phyloP scores from a whole-genome alignment of 116 monocot genomes.

The Thalassia testudinum region DNA sequence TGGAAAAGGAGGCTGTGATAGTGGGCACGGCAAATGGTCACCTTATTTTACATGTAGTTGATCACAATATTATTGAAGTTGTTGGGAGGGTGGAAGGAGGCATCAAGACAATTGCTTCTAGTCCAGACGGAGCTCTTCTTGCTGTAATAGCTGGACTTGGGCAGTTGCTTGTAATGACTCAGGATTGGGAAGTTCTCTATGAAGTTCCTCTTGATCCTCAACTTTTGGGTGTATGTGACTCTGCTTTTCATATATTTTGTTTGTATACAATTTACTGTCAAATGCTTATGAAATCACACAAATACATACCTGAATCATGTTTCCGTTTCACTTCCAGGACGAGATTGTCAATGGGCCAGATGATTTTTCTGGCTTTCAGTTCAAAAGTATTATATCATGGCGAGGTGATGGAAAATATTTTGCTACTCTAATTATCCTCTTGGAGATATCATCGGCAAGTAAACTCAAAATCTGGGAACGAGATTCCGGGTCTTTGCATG shows the following conservation, averaged over 20 bases:
- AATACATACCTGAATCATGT: too few species aligned
- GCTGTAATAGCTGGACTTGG: constrained; percentile 69
- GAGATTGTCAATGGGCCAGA: not conserved
- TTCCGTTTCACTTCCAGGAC: too few species aligned
- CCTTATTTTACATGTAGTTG: constrained; percentile 39
- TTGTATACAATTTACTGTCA: not conserved
- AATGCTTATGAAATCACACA: too few species aligned
- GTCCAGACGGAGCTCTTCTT: constrained; percentile 89
- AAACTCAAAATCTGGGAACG: constrained; percentile 81
- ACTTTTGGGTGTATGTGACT: constrained; percentile 23
- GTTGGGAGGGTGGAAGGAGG: constrained; percentile 93
- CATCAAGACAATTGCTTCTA: constrained; percentile 48
- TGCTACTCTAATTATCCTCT: constrained; percentile 41
- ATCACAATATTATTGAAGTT: constrained; percentile 39
- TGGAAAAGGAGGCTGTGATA: constrained; percentile 83
- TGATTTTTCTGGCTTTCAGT: constrained; percentile 11
- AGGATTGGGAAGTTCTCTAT: constrained; percentile 90
- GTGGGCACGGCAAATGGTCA: constrained; percentile 61
- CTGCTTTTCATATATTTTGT: constrained; percentile 2
- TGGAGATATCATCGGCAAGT: constrained; percentile 20
- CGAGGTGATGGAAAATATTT: constrained; percentile 95
- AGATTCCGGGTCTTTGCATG: constrained; percentile 67
- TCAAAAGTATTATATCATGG: constrained; percentile 55
- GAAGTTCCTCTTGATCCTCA: constrained; percentile 50
- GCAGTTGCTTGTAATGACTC: constrained; percentile 72